These are phyloP conservation scores for Rhynchosporium agropyri DNA, from an alignment of 2,329 filamentous ascomycete genomes.

Conservation along the genomic window DNA sequence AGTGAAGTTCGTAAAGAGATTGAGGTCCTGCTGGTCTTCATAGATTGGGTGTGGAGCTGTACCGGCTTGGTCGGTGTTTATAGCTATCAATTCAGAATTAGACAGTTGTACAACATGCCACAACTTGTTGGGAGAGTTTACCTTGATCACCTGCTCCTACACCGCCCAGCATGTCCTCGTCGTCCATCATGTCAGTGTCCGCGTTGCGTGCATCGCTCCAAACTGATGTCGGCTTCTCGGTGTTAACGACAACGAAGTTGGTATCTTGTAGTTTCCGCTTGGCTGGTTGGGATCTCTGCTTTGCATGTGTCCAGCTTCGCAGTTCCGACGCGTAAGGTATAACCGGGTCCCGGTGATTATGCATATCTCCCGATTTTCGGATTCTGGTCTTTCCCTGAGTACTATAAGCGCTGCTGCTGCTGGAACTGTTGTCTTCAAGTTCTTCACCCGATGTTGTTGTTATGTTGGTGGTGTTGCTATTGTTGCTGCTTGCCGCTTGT, in stretches of 20 bases:
- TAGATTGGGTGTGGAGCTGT: not conserved
- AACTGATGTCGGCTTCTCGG: conserved; percentile 7
- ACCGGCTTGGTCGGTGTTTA: too few species aligned
- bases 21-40: not conserved
- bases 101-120: too few species aligned
- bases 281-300: not conserved
- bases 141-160: not conserved
- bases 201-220: conserved; percentile 4
- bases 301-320: too few species aligned
- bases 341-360: not conserved
- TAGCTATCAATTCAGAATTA: too few species aligned
- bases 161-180: not conserved
- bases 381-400: not conserved
- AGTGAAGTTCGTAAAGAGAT: conserved; percentile 2
- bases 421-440: not conserved
- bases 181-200: not conserved
- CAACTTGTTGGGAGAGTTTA: too few species aligned
- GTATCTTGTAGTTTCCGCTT: conserved; percentile 6
- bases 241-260: conserved; percentile 2
- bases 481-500: not conserved
- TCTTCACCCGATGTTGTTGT: not conserved
- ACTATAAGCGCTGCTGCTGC: conserved; percentile 8
- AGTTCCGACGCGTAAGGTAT: too few species aligned
- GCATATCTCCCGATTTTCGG: not conserved
- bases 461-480: too few species aligned